A percentile compares a stretch with the other conserved stretches of the same genome.
These are phyloP conservation scores for Aspergillus arachidicola DNA, from an alignment of 2,329 filamentous ascomycete species.

Conservation along the genomic window DNA sequence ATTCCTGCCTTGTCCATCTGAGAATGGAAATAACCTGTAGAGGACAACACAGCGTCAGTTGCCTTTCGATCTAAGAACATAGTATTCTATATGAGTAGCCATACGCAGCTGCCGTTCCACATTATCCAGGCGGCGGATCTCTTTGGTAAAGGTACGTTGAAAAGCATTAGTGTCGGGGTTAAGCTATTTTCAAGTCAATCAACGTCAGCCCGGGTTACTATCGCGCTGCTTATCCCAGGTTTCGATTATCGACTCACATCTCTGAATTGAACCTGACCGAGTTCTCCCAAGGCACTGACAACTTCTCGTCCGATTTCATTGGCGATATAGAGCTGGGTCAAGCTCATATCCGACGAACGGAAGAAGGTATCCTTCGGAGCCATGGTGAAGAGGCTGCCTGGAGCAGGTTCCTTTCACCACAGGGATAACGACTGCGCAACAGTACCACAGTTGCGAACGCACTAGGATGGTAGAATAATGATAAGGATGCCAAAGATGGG, in stretches of 20 bases:
- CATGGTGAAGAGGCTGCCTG: slow-evolving; percentile 49
- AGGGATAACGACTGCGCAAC: slow-evolving; percentile 11
- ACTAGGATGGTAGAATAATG: not conserved
- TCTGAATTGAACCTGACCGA: slow-evolving; percentile 94
- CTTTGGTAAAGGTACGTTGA: slow-evolving; percentile 95
- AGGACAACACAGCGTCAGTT: slow-evolving; percentile 1
- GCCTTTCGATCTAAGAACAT: not conserved
- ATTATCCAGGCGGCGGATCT: slow-evolving; percentile 96
- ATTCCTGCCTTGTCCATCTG: slow-evolving; percentile 96
- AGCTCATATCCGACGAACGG: slow-evolving; percentile 99
- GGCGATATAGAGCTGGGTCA: slow-evolving; percentile 99
- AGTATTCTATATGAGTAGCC: slow-evolving; percentile 32
- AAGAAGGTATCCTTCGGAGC: slow-evolving; percentile 87
- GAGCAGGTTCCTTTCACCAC: slow-evolving; percentile 27
- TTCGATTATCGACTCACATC: slow-evolving; percentile 67
- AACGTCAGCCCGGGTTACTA: slow-evolving; percentile 20
- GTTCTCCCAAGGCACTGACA: slow-evolving; percentile 91
- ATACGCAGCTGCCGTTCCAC: slow-evolving; percentile 94
- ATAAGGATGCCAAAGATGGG: slow-evolving; percentile 5
- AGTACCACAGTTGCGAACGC: slow-evolving; percentile 2
- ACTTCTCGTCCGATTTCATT: slow-evolving; percentile 99
- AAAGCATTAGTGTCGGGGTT: slow-evolving; percentile 93
- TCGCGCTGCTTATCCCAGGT: not conserved
- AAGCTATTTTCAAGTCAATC: slow-evolving; percentile 59
- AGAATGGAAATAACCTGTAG: slow-evolving; percentile 80